Evolutionary conservation across 2,329 filamentous ascomycete genomes (phyloP).

Genomic region (Fusarium siculi): DNA sequence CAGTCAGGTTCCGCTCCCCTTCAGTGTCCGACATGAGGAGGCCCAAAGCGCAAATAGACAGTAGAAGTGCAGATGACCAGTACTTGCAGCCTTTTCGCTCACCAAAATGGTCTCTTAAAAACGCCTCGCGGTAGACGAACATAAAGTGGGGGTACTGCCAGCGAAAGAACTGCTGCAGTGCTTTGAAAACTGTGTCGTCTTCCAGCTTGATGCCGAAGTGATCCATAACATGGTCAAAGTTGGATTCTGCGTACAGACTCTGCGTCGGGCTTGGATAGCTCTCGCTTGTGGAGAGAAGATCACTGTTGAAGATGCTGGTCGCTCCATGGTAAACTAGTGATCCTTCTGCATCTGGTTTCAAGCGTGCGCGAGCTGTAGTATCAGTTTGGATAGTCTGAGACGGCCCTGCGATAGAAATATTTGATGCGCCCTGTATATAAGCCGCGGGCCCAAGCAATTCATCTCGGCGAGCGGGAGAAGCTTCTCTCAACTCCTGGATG

Average conservation of each 20-base stretch:
- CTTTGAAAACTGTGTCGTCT: neutral
- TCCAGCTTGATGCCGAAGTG: slow-evolving; percentile 4
- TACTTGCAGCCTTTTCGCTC: slow-evolving; percentile 2
- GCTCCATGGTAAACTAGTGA: neutral
- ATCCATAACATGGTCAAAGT: slow-evolving; percentile 5
- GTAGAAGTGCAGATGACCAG: neutral
- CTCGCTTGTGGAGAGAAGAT: neutral
- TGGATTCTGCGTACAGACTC: neutral
- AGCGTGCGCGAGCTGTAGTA: neutral
- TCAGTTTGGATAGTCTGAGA: neutral
- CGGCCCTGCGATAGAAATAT: neutral
- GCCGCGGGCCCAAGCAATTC: neutral
- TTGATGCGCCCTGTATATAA: neutral
- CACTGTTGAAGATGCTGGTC: neutral
- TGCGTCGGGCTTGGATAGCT: neutral
- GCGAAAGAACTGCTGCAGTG: slow-evolving; percentile 4
- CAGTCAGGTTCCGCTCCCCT: neutral
- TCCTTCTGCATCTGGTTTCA: slow-evolving; percentile 1
- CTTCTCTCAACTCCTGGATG: neutral
- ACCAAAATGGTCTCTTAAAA: slow-evolving; percentile 9
- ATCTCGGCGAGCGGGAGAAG: neutral
- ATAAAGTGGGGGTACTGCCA: slow-evolving; percentile 14
- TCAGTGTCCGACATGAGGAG: neutral
- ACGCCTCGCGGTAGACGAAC: slow-evolving; percentile 2
- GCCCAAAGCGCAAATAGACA: neutral